Evolutionary conservation across 805 yeast genomes (phyloP).

Genomic region (Candida caryicola): DNA sequence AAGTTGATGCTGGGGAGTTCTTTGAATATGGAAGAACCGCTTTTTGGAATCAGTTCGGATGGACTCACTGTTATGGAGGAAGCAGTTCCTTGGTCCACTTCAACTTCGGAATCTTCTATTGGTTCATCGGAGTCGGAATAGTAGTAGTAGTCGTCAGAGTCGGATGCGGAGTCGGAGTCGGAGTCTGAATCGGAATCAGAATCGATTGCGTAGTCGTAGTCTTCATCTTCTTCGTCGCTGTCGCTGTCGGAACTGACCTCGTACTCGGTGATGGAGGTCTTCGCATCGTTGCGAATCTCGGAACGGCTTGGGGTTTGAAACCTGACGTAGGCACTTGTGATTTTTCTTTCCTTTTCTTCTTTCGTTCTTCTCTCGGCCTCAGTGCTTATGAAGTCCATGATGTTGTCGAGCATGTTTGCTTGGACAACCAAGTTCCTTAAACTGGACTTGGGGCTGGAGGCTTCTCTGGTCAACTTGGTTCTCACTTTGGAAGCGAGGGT

Average conservation of each 20-base stretch:
- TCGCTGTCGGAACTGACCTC: conserved; percentile 35
- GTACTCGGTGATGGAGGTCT: conserved; percentile 36
- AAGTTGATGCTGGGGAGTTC: conserved; percentile 19
- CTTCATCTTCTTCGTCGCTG: conserved; percentile 19
- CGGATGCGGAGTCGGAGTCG: conserved; percentile 17
- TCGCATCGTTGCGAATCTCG: conserved; percentile 5
- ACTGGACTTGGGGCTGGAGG: conserved; percentile 53
- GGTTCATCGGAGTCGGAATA: conserved; percentile 14
- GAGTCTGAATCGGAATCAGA: conserved; percentile 27
- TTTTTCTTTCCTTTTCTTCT: conserved; percentile 2
- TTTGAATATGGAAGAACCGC: conserved; percentile 8
- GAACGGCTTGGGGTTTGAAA: conserved; percentile 14
- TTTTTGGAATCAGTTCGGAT: background rate
- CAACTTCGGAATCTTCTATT: background rate
- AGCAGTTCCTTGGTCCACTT: background rate
- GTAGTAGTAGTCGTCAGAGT: conserved; percentile 19
- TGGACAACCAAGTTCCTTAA: conserved; percentile 62
- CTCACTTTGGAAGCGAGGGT: conserved; percentile 64
- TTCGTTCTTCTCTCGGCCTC: conserved; percentile 26
- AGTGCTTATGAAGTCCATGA: conserved; percentile 51
- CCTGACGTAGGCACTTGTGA: conserved; percentile 12
- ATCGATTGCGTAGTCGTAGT: conserved; percentile 19
- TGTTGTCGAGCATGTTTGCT: conserved; percentile 65
- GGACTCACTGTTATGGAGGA: background rate
- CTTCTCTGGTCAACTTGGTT: conserved; percentile 59